These are phyloP conservation scores for Pugionium dolabratum DNA, from an alignment of 345 rosid genomes.

Conservation along the genomic window DNA sequence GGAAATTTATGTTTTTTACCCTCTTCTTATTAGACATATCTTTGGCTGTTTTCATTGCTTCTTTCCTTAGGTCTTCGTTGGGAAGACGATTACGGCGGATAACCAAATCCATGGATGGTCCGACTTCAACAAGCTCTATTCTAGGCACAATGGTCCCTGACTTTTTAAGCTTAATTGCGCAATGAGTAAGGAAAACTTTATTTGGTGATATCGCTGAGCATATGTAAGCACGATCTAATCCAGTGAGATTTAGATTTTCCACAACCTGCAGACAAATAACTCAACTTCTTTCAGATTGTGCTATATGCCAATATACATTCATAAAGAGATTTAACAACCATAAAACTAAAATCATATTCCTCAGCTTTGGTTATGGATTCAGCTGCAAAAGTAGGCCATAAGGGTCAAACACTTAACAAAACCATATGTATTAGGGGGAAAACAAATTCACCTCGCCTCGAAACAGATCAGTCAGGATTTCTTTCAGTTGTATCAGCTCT, in stretches of 20 bases:
- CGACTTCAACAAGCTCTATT: constrained; percentile 88
- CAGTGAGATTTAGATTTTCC: constrained; percentile 82
- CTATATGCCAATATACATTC: background rate
- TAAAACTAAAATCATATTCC: background rate
- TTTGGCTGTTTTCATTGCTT: constrained; percentile 73
- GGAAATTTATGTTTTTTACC: background rate
- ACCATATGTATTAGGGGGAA: background rate
- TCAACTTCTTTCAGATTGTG: constrained; percentile 13
- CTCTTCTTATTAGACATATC: constrained; percentile 94
- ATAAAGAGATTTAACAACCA: background rate
- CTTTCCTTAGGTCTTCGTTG: constrained; percentile 72
- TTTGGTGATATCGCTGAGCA: constrained; percentile 79
- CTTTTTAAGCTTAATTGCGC: constrained; percentile 80
- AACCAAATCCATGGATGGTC: constrained; percentile 96
- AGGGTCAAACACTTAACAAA: background rate
- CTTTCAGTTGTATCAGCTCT: constrained; percentile 86
- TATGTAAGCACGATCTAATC: constrained; percentile 77
- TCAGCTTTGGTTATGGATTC: background rate
- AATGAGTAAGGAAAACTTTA: constrained; percentile 70
- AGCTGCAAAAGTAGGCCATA: background rate
- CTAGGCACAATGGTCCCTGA: constrained; percentile 88
- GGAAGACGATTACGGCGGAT: constrained; percentile 91
- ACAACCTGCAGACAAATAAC: constrained; percentile 60
- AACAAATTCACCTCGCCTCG: constrained; percentile 71
- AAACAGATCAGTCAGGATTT: constrained; percentile 75